Evolutionary conservation across 495 filamentous ascomycete species (phyloP).

Genomic region (Penicillium fimorum): DNA sequence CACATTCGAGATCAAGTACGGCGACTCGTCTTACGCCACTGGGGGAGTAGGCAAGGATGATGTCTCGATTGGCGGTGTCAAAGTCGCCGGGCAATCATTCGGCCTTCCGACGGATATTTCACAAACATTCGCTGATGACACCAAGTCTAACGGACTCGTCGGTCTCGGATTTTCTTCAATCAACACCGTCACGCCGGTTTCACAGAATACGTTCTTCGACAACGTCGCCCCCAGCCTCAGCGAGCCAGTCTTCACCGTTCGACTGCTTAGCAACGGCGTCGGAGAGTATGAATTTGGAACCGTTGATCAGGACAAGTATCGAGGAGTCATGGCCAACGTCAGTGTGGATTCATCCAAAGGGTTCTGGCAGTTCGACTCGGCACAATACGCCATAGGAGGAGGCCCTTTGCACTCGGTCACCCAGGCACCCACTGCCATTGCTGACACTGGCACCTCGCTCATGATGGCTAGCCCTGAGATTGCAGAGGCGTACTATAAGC

Average conservation of each 20-base stretch:
- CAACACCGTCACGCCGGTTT: conserved; percentile 66
- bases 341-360: conserved; percentile 61
- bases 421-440: conserved; percentile 50
- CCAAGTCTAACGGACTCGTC: conserved; percentile 66
- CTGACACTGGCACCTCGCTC: conserved; percentile 72
- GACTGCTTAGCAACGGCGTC: conserved; percentile 56
- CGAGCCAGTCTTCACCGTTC: conserved; percentile 69
- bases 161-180: conserved; percentile 73
- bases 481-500: conserved; percentile 59
- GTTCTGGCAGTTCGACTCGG: conserved; percentile 73
- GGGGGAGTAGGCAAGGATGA: conserved; percentile 70
- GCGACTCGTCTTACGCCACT: conserved; percentile 64
- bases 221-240: conserved; percentile 63
- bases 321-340: conserved; percentile 61
- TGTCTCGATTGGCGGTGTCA: conserved; percentile 71
- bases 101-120: conserved; percentile 68
- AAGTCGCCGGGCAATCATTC: conserved; percentile 64
- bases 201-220: conserved; percentile 80
- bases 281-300: conserved; percentile 78
- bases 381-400: conserved; percentile 54
- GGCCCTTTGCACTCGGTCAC: conserved; percentile 31
- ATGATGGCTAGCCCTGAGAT: conserved; percentile 64
- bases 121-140: conserved; percentile 59
- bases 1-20: conserved; percentile 70
- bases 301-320: conserved; percentile 66